Base-by-base conservation (phyloP, 139 green algal species). In the Asterochloris erici region DNA sequence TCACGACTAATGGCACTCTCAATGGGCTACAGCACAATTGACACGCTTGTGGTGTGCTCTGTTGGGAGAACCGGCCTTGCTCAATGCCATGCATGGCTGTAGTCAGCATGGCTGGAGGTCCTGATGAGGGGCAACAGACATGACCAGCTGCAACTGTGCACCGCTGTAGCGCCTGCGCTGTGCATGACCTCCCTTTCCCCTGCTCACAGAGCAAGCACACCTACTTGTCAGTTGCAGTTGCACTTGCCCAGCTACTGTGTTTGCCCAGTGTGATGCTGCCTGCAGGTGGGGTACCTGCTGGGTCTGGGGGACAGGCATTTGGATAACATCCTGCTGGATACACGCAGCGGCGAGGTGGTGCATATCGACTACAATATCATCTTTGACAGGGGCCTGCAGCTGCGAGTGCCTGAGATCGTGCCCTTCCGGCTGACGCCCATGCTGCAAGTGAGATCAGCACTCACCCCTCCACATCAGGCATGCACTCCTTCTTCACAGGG, bases 321-420 rank as follows among this genome's bases (percentile, higher is more conserved):
- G 73, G 95, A 98, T 88, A 98, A 98, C 89, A 91, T 98, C 47
- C 88, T 98, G 85, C 84, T 97, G 29, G 92, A 96, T 83, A 82
- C 85, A 21, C 89, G 90, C 81, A 88, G 23, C 63, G 87, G 81
- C 15, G 75, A 81, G 24, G 47, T 95, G 13, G 79, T 96, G 27
- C 92, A 95, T 78, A 92, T 95, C 68, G 92, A 95, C 88, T 94
- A 91, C 84, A 90, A 89, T 47, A 84, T 95, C 0, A 68, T 91
- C 0, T 96, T 95, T 71, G 91, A 96, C 26, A 82, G 90, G 88
- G 95, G 91, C 62, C 38, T 75, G 24, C 74, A 85, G 68, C 88
- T 97, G 77, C 87, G 85, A 11, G 92, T 98, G 73, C 95, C 95
- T 0, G 95, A 98, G 89, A 77, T 97, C 63, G 95, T 98, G 78